A percentile compares a stretch with the other conserved stretches of the same genome.
Conservation (phyloP, 306 rosid species). For the Rosa persica region DNA sequence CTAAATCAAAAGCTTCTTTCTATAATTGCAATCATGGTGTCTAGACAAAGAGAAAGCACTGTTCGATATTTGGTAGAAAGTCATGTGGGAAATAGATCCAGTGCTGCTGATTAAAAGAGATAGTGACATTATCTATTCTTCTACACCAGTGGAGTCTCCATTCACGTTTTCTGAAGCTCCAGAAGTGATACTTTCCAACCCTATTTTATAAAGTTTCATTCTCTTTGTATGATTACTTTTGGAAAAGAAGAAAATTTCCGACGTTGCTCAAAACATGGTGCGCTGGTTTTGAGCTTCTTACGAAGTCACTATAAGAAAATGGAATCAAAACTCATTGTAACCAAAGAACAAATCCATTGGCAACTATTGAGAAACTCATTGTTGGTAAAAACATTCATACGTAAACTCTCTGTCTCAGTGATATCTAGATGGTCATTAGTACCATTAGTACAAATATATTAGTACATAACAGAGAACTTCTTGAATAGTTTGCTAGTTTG, state of each 20-base stretch:
- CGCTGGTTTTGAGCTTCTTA: not conserved
- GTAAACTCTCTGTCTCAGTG: too few species aligned
- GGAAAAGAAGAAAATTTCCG: not conserved
- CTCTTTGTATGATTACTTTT: not conserved
- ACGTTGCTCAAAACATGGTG: not conserved
- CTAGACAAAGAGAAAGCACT: not conserved
- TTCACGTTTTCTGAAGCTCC: not conserved
- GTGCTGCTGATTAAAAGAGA: not conserved
- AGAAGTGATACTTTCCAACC: not conserved
- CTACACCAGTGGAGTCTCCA: slow-evolving; percentile 4
- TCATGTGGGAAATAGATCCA: not conserved
- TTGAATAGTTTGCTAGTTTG: not conserved
- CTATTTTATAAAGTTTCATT: not conserved
- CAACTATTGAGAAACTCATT: not conserved
- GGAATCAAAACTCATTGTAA: not conserved
- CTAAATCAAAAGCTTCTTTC: not conserved
- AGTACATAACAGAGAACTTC: too few species aligned
- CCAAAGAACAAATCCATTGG: not conserved
- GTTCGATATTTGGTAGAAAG: not conserved
- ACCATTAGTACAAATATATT: too few species aligned
- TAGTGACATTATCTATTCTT: not conserved
- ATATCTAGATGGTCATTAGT: too few species aligned
- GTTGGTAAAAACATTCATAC: not conserved
- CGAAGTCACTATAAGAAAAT: not conserved
- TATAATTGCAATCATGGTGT: not conserved